These are phyloP conservation scores for Vaccinium vitisidaea DNA, from an alignment of 148 eudicot genomes.

Conservation along the genomic window DNA sequence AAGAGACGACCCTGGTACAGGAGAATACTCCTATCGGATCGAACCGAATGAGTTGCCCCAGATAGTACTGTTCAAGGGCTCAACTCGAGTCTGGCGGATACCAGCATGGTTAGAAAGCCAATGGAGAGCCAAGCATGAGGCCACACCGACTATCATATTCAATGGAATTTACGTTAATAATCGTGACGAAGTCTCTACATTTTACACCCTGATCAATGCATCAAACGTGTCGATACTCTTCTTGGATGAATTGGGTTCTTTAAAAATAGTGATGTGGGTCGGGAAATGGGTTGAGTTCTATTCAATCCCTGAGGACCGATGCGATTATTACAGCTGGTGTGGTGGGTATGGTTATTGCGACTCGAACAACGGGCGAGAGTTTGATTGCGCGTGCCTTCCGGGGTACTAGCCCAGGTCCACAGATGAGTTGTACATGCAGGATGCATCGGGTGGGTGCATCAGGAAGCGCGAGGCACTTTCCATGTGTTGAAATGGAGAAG, in stretches of 20 bases:
- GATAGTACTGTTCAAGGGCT: not conserved
- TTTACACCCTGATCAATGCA: not conserved
- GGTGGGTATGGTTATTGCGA: conserved; percentile 22
- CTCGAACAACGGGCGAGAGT: conserved; percentile 22
- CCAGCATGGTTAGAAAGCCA: not conserved
- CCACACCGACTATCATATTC: not conserved
- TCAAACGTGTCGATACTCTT: not conserved
- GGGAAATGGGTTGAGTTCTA: not conserved
- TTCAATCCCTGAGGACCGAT: not conserved
- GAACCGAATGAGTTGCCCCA: not conserved
- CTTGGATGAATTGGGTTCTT: not conserved
- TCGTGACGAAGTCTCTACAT: not conserved
- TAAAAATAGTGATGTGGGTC: not conserved
- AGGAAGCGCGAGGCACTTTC: conserved; percentile 27
- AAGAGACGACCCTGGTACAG: not conserved
- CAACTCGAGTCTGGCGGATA: not conserved
- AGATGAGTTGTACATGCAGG: conserved; percentile 17
- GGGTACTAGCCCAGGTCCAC: not conserved
- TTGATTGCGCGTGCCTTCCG: not conserved
- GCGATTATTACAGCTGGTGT: not conserved
- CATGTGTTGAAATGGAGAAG: conserved; percentile 43
- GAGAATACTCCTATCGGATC: not conserved
- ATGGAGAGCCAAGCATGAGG: no score
- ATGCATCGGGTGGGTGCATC: conserved; percentile 44
- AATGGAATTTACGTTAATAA: not conserved